A percentile compares a stretch with the other conserved stretches of the same genome.
phyloP scores from a whole-genome alignment of 2,329 filamentous ascomycete species.

The Fusarium lateritium region DNA sequence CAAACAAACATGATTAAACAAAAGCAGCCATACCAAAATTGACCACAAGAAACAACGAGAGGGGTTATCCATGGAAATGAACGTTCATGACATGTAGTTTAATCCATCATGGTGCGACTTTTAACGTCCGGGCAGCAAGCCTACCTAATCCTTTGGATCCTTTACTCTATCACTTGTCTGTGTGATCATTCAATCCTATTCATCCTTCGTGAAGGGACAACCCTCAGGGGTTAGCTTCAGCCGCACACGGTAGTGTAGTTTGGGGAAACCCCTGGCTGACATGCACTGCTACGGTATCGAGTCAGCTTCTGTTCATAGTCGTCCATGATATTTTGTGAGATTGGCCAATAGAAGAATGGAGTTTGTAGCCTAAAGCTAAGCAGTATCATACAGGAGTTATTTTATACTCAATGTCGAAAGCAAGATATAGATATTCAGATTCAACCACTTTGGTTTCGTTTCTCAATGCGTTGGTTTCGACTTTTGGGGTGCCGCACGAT shows the following conservation, averaged over 20 bases:
- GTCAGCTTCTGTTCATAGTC: too few relatives aligned
- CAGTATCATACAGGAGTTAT: too few relatives aligned
- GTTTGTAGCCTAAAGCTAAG: too few relatives aligned
- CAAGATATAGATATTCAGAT: too few relatives aligned
- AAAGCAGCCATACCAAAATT: conserved; percentile 6
- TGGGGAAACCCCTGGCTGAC: neutral
- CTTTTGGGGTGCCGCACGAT: neutral
- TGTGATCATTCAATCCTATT: conserved; percentile 12
- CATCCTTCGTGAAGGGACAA: conserved; percentile 21
- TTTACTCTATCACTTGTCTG: conserved; percentile 8
- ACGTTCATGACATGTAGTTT: neutral
- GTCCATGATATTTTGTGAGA: too few relatives aligned
- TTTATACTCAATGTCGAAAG: too few relatives aligned
- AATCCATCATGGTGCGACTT: conserved; percentile 35
- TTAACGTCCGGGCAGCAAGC: conserved; percentile 6
- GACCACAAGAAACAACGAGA: conserved; percentile 12
- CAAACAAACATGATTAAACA: neutral
- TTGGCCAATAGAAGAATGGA: too few relatives aligned
- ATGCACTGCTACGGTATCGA: too few relatives aligned
- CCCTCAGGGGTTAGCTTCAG: conserved; percentile 31
- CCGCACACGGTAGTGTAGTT: conserved; percentile 22
- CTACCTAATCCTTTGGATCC: neutral
- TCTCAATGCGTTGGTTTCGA: neutral
- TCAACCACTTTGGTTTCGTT: too few relatives aligned
- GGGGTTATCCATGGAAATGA: conserved; percentile 10